Conservation (phyloP, 139 green algal species). For the Spirogloea muscicola region DNA sequence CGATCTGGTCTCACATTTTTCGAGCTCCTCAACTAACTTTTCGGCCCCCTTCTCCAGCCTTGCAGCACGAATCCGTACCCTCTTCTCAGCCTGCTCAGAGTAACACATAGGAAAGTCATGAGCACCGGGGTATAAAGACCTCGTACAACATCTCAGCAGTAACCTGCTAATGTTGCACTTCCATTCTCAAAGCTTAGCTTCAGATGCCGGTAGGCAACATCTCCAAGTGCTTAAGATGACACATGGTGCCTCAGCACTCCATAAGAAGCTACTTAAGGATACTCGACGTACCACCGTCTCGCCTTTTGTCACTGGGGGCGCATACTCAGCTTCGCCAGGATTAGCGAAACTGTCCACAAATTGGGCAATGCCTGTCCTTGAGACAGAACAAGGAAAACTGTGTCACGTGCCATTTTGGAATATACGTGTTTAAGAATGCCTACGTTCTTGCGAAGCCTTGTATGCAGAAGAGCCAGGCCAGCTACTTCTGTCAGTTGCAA, state of each 20-base stretch:
- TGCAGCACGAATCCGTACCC: constrained; percentile 24
- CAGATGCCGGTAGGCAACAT: too few species aligned
- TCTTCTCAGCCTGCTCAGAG: constrained; percentile 25
- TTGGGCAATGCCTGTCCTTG: constrained; percentile 37
- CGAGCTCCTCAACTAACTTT: constrained; percentile 22
- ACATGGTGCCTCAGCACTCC: too few species aligned
- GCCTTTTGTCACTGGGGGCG: constrained; percentile 38
- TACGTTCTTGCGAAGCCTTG: neutral
- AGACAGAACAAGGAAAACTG: neutral
- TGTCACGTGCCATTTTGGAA: neutral
- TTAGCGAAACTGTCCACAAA: constrained; percentile 39
- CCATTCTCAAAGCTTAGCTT: too few species aligned
- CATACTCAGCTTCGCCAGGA: constrained; percentile 39
- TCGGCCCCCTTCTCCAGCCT: constrained; percentile 26
- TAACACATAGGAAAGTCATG: too few species aligned
- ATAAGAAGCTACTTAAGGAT: too few species aligned
- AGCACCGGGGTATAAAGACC: too few species aligned
- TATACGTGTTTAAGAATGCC: neutral
- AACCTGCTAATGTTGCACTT: too few species aligned
- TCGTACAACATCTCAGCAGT: too few species aligned
- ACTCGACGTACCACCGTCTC: constrained; percentile 29
- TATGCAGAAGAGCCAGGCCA: too few species aligned
- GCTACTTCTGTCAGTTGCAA: neutral
- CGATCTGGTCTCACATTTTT: constrained; percentile 24
- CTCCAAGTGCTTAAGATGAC: too few species aligned